Evolutionary conservation across 106 monocot species (phyloP).

Genomic region (Dioscorea dumetorum): DNA sequence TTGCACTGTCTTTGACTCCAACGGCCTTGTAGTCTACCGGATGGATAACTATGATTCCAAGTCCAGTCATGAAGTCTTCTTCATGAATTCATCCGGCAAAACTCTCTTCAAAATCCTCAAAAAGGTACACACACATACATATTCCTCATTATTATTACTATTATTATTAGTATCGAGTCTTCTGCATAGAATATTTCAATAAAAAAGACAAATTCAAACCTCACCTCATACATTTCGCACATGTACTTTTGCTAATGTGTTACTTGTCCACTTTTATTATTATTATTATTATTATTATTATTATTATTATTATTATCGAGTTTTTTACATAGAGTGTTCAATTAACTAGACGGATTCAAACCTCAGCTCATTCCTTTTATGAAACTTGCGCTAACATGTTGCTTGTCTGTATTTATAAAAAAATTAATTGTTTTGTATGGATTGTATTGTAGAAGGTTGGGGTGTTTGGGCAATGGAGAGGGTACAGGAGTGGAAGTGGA

Average conservation of each 20-base stretch:
- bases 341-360: too few species aligned
- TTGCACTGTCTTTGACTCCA: conserved; percentile 21
- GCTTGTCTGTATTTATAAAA: neutral
- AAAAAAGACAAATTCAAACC: too few species aligned
- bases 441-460: neutral
- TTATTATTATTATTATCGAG: too few species aligned
- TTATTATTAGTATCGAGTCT: neutral
- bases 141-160: neutral
- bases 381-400: too few species aligned
- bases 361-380: too few species aligned
- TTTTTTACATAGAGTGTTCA: too few species aligned
- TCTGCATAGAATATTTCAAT: too few species aligned
- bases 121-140: neutral
- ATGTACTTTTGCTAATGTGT: too few species aligned
- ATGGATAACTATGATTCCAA: conserved; percentile 24
- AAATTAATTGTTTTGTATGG: too few species aligned
- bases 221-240: too few species aligned
- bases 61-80: conserved; percentile 5
- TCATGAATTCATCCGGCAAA: conserved; percentile 22
- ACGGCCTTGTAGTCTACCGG: conserved; percentile 12
- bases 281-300: too few species aligned
- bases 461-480: conserved; percentile 4
- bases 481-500: neutral
- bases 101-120: conserved; percentile 9
- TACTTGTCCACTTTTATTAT: too few species aligned